These are phyloP conservation scores for Hysterium pulicare DNA, from an alignment of 2,329 filamentous ascomycete genomes.

Conservation along the genomic window DNA sequence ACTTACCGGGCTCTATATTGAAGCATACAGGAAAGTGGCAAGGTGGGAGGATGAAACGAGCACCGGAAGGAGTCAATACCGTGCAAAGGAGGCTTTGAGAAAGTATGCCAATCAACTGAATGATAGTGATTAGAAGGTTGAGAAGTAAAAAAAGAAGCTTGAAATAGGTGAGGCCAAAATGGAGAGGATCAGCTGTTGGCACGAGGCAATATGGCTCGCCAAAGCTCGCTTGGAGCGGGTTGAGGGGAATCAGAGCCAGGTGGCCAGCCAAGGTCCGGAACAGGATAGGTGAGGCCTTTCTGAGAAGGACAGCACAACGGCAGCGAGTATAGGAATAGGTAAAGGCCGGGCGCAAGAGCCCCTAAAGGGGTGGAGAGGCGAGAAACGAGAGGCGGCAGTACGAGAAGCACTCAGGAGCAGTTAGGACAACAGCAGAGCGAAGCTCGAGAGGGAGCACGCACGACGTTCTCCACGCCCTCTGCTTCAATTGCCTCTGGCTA, in stretches of 20 bases:
- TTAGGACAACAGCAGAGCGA: constrained; percentile 19
- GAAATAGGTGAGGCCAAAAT: constrained; percentile 21
- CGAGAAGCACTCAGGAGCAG: constrained; percentile 13
- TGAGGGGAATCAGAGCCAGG: constrained; percentile 33
- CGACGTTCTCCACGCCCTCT: constrained; percentile 27
- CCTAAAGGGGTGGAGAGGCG: constrained; percentile 22
- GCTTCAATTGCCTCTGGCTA: constrained; percentile 32
- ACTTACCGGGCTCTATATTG: constrained; percentile 37
- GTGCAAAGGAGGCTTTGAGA: constrained; percentile 14
- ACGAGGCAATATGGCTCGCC: constrained; percentile 18
- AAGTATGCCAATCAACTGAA: constrained; percentile 31
- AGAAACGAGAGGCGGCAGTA: constrained; percentile 5
- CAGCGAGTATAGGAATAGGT: constrained; percentile 22
- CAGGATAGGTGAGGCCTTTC: constrained; percentile 27
- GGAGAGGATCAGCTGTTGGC: constrained; percentile 32
- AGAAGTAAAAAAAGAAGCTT: constrained; percentile 37
- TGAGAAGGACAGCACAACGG: constrained; percentile 29
- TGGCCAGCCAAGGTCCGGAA: constrained; percentile 33
- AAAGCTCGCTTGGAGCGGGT: constrained; percentile 37
- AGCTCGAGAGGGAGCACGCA: constrained; percentile 28
- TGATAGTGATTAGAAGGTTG: constrained; percentile 21
- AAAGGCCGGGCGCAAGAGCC: constrained; percentile 22
- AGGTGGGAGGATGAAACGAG: constrained; percentile 21
- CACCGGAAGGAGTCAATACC: constrained; percentile 26
- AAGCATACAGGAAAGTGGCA: constrained; percentile 24